A percentile compares a stretch with the other conserved stretches of the same genome.
Conservation (phyloP, 2,329 filamentous ascomycete genomes). For the Fusarium tricinctum region DNA sequence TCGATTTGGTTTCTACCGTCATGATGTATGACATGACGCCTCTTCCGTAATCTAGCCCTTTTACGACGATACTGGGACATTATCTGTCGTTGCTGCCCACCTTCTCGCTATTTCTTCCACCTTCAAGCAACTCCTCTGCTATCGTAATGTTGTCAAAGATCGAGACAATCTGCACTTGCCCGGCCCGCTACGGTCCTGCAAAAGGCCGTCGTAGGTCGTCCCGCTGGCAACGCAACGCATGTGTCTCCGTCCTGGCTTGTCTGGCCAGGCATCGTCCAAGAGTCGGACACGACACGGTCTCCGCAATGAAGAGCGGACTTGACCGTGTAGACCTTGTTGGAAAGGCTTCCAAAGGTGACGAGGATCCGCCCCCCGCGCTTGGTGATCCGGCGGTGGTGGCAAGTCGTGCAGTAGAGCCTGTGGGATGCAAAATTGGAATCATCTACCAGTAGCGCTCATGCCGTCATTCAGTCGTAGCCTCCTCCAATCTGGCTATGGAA, state of each 20-base stretch:
- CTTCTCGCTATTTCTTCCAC: constrained; percentile 18
- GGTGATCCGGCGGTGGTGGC: constrained; percentile 39
- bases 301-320: constrained; percentile 35
- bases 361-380: constrained; percentile 38
- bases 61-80: constrained; percentile 9
- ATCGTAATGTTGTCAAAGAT: constrained; percentile 47
- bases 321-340: constrained; percentile 42
- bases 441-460: constrained; percentile 48
- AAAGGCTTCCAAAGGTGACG: constrained; percentile 44
- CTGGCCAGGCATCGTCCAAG: constrained; percentile 38
- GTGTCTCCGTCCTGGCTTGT: constrained; percentile 43
- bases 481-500: constrained; percentile 94
- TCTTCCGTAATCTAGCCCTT: constrained; percentile 25
- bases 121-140: constrained; percentile 33
- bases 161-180: constrained; percentile 51
- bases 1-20: constrained; percentile 23
- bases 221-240: constrained; percentile 40
- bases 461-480: constrained; percentile 64
- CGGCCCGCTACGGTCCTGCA: constrained; percentile 41
- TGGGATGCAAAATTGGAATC: constrained; percentile 51
- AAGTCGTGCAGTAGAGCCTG: constrained; percentile 46
- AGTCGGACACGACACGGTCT: constrained; percentile 45
- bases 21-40: constrained; percentile 15
- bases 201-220: constrained; percentile 38
- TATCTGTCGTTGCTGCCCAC: constrained; percentile 24